phyloP scores from a whole-genome alignment of 1,284 basidiomycete genomes.

The Kalmanozyma brasiliensis region DNA sequence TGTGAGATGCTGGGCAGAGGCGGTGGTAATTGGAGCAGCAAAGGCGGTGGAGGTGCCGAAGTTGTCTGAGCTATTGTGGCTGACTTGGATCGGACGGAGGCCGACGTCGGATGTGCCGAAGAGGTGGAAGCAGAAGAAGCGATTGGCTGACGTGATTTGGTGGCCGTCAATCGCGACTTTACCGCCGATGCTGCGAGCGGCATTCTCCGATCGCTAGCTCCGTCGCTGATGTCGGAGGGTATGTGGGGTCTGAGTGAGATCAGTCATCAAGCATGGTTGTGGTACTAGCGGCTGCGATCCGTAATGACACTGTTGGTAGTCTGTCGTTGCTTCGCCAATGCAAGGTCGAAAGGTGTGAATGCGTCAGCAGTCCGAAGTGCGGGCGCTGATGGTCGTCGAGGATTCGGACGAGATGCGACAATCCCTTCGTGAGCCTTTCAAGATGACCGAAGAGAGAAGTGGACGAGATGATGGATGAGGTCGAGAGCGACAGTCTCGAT shows the following conservation, averaged over 20 bases:
- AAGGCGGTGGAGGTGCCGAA: slow-evolving; percentile 10
- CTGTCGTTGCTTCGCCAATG: too few species aligned
- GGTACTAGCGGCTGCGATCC: too few species aligned
- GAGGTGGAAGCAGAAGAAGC: slow-evolving; percentile 23
- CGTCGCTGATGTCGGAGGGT: slow-evolving; percentile 1
- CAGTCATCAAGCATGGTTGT: too few species aligned
- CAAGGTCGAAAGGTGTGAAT: too few species aligned
- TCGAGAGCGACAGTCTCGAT: not conserved
- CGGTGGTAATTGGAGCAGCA: slow-evolving; percentile 27
- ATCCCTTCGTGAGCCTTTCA: too few species aligned
- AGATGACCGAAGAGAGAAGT: not conserved
- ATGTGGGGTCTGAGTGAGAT: too few species aligned
- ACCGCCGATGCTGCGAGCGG: slow-evolving; percentile 35
- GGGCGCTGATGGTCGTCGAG: too few species aligned
- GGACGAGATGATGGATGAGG: slow-evolving; percentile 1
- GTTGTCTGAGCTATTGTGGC: not conserved
- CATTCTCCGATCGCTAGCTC: slow-evolving; percentile 18
- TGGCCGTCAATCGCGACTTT: slow-evolving; percentile 28
- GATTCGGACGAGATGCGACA: too few species aligned
- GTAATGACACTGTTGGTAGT: too few species aligned
- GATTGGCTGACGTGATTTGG: slow-evolving; percentile 30
- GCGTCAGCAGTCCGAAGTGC: too few species aligned
- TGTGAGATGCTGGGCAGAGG: slow-evolving; percentile 33
- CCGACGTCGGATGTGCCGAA: slow-evolving; percentile 21
- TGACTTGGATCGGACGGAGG: slow-evolving; percentile 12